phyloP scores from a whole-genome alignment of 768 basidiomycete species.

The Lactifluus volemus region DNA sequence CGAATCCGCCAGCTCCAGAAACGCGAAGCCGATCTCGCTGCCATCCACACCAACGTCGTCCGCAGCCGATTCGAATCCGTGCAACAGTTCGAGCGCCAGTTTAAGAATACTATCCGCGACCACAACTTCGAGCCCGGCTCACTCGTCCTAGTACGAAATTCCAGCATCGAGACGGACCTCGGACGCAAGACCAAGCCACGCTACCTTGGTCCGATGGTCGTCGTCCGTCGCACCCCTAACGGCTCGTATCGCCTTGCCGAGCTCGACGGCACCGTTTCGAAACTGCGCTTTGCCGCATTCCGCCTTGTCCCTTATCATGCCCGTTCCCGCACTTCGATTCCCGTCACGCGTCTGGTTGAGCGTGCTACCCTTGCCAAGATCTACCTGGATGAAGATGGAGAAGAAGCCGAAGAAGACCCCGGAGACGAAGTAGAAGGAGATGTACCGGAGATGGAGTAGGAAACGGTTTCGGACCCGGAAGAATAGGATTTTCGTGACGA shows the following conservation, averaged over 20 bases:
- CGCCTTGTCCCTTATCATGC: slow-evolving; percentile 20
- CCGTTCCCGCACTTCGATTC: not conserved
- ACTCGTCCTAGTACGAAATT: slow-evolving; percentile 24
- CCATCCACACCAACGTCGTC: not conserved
- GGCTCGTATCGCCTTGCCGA: too few relatives aligned
- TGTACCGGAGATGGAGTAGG: too few relatives aligned
- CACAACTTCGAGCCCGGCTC: slow-evolving; percentile 22
- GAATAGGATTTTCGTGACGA: too few relatives aligned
- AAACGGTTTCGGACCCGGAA: too few relatives aligned
- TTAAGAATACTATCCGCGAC: slow-evolving; percentile 16
- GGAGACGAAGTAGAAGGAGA: too few relatives aligned
- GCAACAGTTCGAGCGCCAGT: slow-evolving; percentile 2
- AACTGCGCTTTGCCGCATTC: slow-evolving; percentile 16
- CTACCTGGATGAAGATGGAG: too few relatives aligned
- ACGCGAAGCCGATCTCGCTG: not conserved
- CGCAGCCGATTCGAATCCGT: not conserved
- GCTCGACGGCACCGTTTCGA: not conserved
- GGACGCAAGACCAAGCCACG: not conserved
- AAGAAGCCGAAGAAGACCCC: too few relatives aligned
- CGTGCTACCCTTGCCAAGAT: too few relatives aligned
- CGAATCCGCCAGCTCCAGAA: slow-evolving; percentile 13
- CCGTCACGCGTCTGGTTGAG: not conserved
- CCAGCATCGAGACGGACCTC: slow-evolving; percentile 17
- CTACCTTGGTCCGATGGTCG: too few relatives aligned
- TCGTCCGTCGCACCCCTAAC: too few relatives aligned